Evolutionary conservation across 2,329 filamentous ascomycete genomes (phyloP), one percentile per base, ranked within the genome.

Genomic region (Ophiostoma ips): DNA sequence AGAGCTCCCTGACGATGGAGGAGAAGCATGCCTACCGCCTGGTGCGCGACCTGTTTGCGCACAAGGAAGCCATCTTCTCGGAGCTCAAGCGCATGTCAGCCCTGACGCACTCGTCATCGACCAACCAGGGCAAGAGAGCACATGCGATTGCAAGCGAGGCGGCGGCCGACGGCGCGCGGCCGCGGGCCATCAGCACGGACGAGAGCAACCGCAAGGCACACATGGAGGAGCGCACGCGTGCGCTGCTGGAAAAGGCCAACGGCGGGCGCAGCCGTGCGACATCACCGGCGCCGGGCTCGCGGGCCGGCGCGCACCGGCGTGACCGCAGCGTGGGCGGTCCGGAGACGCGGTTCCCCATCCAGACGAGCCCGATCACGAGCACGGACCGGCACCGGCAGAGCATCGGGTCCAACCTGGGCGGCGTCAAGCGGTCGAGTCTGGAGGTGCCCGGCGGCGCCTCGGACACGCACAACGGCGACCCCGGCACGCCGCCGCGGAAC

Each of bases 11-110:
- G 52, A 95, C 89, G 2, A 84, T 96, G 80, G 88, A 95, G 62
- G 92, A 98, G 69, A 89, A 85, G 61, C 94, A 94, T 67, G 83
- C 84, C 48, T 88, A 89, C 66, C 85, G 90, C 51, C 76, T 98
- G 19, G 80, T 98, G 48, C 84, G 88, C 48, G 92, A 98, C 62
- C 75, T 98, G 12, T 92, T 98, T 61, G 77, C 84, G 8, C 84
- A 96, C 71, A 98, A 98, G 66, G 87, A 95, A 54, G 77, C 85
- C 54, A 95, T 98, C 61, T 98, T 98, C 65, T 86, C 83, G 56
- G 92, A 95, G 64, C 75, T 98, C 55, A 98, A 98, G 72, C 88
- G 92, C 58, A 84, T 88, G 63, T 87, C 83, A 40, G 77, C 77
- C 10, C 72, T 85, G 16, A 79, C 74, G 12, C 79, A 84, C 58